Evolutionary conservation across 2,329 filamentous ascomycete species (phyloP).

Genomic region (Thelonectria olida): DNA sequence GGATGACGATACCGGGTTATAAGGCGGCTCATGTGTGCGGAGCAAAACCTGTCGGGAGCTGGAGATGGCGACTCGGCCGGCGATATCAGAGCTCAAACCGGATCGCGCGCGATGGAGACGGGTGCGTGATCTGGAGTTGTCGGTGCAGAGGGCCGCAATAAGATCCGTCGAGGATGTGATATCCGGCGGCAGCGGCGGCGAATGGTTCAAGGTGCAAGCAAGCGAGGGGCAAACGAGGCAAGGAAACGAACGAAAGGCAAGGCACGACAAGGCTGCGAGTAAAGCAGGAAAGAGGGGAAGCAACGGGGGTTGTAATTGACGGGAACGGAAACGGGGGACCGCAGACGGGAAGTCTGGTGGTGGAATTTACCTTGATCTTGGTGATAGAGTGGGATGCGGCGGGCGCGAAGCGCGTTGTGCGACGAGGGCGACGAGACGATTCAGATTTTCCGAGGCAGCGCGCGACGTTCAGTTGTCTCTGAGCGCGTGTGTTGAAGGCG

Average conservation of each 20-base stretch:
- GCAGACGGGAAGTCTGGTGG: conserved; percentile 22
- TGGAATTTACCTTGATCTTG: conserved; percentile 38
- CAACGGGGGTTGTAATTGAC: conserved; percentile 10
- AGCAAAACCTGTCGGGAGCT: conserved; percentile 30
- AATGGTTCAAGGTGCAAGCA: conserved; percentile 21
- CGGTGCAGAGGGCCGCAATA: conserved; percentile 25
- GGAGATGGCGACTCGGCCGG: conserved; percentile 33
- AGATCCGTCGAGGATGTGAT: conserved; percentile 10
- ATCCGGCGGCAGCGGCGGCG: conserved; percentile 19
- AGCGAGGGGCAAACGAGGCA: conserved; percentile 17
- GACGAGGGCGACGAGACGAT: conserved; percentile 22
- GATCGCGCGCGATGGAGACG: conserved; percentile 11
- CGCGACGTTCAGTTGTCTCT: conserved; percentile 26
- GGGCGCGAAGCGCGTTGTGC: conserved; percentile 42
- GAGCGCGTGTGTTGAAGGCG: conserved; percentile 17
- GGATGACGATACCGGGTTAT: conserved; percentile 39
- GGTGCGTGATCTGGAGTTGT: conserved; percentile 12
- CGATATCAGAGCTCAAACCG: conserved; percentile 26
- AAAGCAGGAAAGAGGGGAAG: background rate
- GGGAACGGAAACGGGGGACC: conserved; percentile 19
- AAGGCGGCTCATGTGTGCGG: conserved; percentile 30
- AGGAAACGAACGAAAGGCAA: conserved; percentile 24
- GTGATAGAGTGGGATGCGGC: conserved; percentile 34
- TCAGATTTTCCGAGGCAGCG: conserved; percentile 27
- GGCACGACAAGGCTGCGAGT: conserved; percentile 18